Evolutionary conservation across 352 stramenopile species (phyloP), one percentile per base, ranked within the genome.

Genomic region (Blastocystis sp.): DNA sequence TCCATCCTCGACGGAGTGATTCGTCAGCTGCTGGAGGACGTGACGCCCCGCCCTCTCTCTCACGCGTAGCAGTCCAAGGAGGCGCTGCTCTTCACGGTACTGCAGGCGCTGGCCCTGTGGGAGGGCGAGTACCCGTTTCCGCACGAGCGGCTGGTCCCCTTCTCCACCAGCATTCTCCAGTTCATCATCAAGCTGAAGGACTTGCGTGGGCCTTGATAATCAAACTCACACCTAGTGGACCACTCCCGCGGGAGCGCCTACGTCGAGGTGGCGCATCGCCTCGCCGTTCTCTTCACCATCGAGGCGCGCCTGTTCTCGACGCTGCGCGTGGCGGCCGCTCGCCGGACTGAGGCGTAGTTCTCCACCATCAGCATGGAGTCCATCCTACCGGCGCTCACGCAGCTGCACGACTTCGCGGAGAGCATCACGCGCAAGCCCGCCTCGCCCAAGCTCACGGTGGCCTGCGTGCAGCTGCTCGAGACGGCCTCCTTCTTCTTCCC

Each of bases 111-210:
- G n/a, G 43, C 71, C 38, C 28, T 65, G 28, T 81, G 71, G 71
- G 17, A 81, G 14, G 56, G 48, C 38, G 56, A 81, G 17, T 81
- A 81, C 71, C 71, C 71, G 9, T 81, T 81, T 43, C 53, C 53
- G 17, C 71, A 81, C 38, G 48, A 65, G 10, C 21, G 40, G 14
- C 43, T 81, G 45, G 28, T 81, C 14, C 23, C 48, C 4, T 60
- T 81, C 28, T 53, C 43, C 2, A 65, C 48, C 48, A 14, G 23
- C 48, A 23, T 81, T 1, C 53, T 81, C 11, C n/a, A 41, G 14
- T 81, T 52, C 45, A 81, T 81, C 21, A 23, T 41, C 40, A 81
- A 56, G 28, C 34, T 81, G 43, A 81, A 81, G 38, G 71, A 81
- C 71, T 5, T 40, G n/a, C 43, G 71, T 81, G 43, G 9, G 19